Evolutionary conservation across 2,329 filamentous ascomycete species (phyloP).

Genomic region (Rhinocladiella mackenziei): DNA sequence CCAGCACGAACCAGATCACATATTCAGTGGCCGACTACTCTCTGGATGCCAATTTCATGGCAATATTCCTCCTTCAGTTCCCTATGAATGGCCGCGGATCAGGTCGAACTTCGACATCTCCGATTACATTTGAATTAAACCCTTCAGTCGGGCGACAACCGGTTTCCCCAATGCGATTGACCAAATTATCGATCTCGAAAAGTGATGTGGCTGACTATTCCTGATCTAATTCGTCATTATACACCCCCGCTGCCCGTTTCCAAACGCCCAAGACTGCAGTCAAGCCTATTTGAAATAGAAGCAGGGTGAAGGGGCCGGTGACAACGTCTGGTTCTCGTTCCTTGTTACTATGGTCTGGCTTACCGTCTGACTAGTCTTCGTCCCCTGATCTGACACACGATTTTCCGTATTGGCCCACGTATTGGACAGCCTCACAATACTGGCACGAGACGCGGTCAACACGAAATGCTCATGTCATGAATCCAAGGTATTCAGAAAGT

Average conservation of each 20-base stretch:
- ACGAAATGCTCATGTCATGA: background rate
- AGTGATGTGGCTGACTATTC: background rate
- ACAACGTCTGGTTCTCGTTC: background rate
- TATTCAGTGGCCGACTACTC: background rate
- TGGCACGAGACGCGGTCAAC: background rate
- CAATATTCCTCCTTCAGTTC: background rate
- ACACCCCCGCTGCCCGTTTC: background rate
- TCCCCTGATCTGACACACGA: background rate
- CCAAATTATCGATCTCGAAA: background rate
- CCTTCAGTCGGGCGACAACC: background rate
- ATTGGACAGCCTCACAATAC: background rate
- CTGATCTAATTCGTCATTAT: background rate
- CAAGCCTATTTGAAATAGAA: background rate
- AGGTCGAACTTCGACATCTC: background rate
- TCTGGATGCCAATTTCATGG: background rate
- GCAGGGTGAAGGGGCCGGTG: background rate
- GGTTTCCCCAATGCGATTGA: background rate
- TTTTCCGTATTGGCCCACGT: background rate
- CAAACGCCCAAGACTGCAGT: background rate
- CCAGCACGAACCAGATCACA: no score
- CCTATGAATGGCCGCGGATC: background rate
- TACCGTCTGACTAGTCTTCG: background rate
- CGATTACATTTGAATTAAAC: background rate
- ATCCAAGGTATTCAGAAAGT: background rate
- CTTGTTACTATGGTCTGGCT: background rate